A percentile compares a stretch with the other conserved stretches of the same genome.
Evolutionary conservation across 192 early-diverging fungal genomes (phyloP).

Genomic region (Podila verticillata): DNA sequence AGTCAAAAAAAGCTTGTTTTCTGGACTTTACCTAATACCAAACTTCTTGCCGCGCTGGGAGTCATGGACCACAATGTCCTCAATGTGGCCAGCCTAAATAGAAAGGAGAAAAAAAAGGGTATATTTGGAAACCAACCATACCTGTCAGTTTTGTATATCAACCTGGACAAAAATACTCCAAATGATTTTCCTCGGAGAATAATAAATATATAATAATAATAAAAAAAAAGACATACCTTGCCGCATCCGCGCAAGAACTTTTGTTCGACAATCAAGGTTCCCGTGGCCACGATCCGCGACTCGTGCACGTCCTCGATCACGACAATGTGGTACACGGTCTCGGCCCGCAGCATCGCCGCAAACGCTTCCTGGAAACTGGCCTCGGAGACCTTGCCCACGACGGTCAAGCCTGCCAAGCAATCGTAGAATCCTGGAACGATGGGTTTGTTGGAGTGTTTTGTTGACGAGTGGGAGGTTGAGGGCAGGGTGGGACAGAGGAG

Average conservation of each 20-base stretch:
- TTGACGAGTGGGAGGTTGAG: background rate
- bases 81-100: conserved; percentile 85
- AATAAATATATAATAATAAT: conserved; percentile 10
- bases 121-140: background rate
- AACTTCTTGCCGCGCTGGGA: conserved; percentile 78
- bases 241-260: conserved; percentile 89
- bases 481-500: background rate
- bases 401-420: conserved; percentile 80
- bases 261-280: conserved; percentile 88
- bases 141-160: background rate
- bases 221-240: too few relatives aligned
- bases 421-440: conserved; percentile 57
- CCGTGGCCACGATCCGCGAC: conserved; percentile 79
- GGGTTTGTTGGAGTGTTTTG: background rate
- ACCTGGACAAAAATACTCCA: background rate
- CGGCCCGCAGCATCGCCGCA: conserved; percentile 74
- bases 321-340: conserved; percentile 74
- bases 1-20: too few relatives aligned
- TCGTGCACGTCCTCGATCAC: conserved; percentile 82
- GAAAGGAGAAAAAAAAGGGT: background rate
- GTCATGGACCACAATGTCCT: conserved; percentile 86
- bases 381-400: conserved; percentile 78
- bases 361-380: conserved; percentile 70
- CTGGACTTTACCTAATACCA: conserved; percentile 56
- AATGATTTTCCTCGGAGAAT: background rate